Evolutionary conservation across 2,329 filamentous ascomycete genomes (phyloP), one percentile per base, ranked within the genome.

Genomic region (Colletotrichum aenigma): DNA sequence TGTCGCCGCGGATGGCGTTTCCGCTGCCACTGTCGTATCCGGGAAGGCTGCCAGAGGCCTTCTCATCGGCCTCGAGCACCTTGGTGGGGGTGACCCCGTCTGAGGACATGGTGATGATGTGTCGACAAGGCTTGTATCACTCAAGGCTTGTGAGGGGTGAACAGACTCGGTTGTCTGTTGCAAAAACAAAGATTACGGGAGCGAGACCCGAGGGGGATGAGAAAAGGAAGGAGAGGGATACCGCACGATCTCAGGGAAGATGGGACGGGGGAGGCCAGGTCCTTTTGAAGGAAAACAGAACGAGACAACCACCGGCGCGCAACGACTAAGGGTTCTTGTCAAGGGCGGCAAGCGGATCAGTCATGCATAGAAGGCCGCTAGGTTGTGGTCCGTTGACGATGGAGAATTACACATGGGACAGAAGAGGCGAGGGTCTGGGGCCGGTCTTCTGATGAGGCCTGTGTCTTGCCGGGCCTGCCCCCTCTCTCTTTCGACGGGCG

Each of bases 261-360:
- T 70, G 65, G 48, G 74, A 74, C 26, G 68, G 61, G 68, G 38
- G 34, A 70, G n/a, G 30, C 32, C n/a, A 62, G 58, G 71, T 18
- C 64, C 18, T 66, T 34, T 68, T 75, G 73, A 75, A 75, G 73
- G 26, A 73, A 69, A 64, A 48, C 16, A 16, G 56, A 52, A 38
- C 26, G 9, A 69, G 64, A 69, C n/a, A 30, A 36, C 18, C 67
- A 65, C 43, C 4, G 34, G 38, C 38, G 73, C 48, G 64, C 73
- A 75, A 69, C 43, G 70, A 73, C 73, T 68, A 66, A 66, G 70
- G 70, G 73, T 75, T 75, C 70, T 68, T 65, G 70, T 75, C 73
- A 62, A 75, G 64, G 56, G 43, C 34, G 64, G 12, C 69, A 75
- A 52, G 73, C 71, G 74, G 74, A 70, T 66, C 66, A 52, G 48